A percentile compares a stretch with the other conserved stretches of the same genome.
phyloP scores from a whole-genome alignment of 179 eudicot genomes.

The Carnegiea gigantea region DNA sequence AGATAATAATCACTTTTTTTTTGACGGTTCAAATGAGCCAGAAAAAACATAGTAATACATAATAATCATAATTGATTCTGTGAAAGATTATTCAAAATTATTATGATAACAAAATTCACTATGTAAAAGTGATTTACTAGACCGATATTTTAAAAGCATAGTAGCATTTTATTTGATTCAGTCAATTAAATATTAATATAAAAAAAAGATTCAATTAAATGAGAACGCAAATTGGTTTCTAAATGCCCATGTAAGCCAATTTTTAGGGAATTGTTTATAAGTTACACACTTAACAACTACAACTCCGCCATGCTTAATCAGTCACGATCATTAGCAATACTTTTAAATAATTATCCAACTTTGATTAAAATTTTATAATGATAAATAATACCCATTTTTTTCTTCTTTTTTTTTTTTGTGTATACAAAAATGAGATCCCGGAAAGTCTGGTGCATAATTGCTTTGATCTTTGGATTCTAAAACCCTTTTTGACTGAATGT shows the following conservation, averaged over 20 bases:
- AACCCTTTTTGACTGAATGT: conserved; percentile 17
- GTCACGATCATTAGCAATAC: not conserved
- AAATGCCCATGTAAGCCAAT: not conserved
- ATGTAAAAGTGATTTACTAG: too few species aligned
- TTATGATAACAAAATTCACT: too few species aligned
- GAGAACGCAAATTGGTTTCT: not conserved
- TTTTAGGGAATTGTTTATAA: not conserved
- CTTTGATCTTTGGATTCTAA: conserved; percentile 9
- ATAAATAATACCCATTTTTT: not conserved
- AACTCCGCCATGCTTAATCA: not conserved
- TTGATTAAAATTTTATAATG: not conserved
- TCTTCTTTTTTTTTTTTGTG: not conserved
- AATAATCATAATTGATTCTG: too few species aligned
- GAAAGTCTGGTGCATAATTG: not conserved
- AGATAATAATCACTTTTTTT: too few species aligned
- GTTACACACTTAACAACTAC: not conserved
- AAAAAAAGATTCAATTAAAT: not conserved
- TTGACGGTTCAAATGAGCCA: too few species aligned
- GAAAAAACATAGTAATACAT: too few species aligned
- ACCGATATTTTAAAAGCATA: too few species aligned
- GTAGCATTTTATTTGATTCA: too few species aligned
- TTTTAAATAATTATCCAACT: not conserved
- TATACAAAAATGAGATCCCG: not conserved
- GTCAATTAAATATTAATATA: too few species aligned
- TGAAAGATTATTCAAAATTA: too few species aligned